phyloP scores from a whole-genome alignment of 352 stramenopile species.

The Achlya hypogyna region DNA sequence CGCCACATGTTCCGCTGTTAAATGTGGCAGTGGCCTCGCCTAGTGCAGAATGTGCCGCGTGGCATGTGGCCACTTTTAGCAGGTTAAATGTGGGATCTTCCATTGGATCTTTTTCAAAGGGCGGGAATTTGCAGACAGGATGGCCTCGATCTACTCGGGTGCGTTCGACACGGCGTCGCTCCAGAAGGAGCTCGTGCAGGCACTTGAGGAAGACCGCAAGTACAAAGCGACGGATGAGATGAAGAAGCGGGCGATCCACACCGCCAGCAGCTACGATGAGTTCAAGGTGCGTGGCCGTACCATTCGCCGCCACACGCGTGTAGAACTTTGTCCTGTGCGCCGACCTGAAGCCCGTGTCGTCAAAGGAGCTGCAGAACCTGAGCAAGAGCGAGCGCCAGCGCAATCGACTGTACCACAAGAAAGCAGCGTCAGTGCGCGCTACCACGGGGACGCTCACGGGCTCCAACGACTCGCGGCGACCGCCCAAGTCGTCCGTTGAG shows the following conservation, averaged over 20 bases:
- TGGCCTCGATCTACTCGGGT: conserved; percentile 71
- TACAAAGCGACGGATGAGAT: conserved; percentile 80
- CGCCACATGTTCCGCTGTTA: too few species aligned
- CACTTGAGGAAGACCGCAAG: conserved; percentile 68
- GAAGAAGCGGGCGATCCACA: conserved; percentile 85
- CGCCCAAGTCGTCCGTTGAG: conserved; percentile 37
- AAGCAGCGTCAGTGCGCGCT: background rate
- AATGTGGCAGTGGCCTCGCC: too few species aligned
- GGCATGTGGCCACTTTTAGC: too few species aligned
- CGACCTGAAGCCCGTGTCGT: conserved; percentile 69
- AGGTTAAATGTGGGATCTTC: background rate
- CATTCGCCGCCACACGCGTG: background rate
- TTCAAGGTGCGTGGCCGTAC: too few species aligned
- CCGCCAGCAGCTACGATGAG: conserved; percentile 72
- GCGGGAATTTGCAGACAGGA: background rate
- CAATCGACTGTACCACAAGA: conserved; percentile 60
- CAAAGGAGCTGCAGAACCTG: conserved; percentile 58
- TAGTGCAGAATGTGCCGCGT: too few species aligned
- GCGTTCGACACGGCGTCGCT: conserved; percentile 63
- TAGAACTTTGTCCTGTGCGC: conserved; percentile 81
- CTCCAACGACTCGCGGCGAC: background rate
- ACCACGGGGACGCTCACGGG: background rate
- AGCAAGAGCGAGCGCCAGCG: conserved; percentile 34
- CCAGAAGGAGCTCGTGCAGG: conserved; percentile 56
- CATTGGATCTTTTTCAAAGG: background rate